Conservation (phyloP, 2,329 filamentous ascomycete genomes). For the Ceratocystis alfenasii region DNA sequence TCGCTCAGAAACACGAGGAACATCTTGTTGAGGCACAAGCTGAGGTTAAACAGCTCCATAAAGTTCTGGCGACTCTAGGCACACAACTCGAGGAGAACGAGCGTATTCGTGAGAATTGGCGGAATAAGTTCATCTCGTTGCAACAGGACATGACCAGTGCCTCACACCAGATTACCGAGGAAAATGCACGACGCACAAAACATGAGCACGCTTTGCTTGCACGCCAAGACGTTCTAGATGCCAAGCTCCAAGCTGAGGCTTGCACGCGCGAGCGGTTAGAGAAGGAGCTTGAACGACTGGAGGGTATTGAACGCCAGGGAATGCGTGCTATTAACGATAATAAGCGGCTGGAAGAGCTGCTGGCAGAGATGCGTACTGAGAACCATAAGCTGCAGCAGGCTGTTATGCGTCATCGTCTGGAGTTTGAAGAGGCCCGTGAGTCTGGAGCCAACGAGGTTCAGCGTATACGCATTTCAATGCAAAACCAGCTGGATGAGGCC, state of each 20-base stretch:
- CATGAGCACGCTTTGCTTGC: slow-evolving; percentile 69
- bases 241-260: slow-evolving; percentile 61
- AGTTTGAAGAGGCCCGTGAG: slow-evolving; percentile 74
- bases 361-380: slow-evolving; percentile 50
- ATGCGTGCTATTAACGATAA: slow-evolving; percentile 52
- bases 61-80: slow-evolving; percentile 59
- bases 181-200: slow-evolving; percentile 67
- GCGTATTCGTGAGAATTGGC: slow-evolving; percentile 70
- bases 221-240: slow-evolving; percentile 67
- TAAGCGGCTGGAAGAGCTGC: slow-evolving; percentile 45
- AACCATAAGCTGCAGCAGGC: slow-evolving; percentile 61
- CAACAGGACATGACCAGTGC: slow-evolving; percentile 78
- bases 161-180: slow-evolving; percentile 66
- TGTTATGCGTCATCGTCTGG: slow-evolving; percentile 59
- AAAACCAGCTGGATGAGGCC: slow-evolving; percentile 69
- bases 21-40: slow-evolving; percentile 39
- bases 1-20: slow-evolving; percentile 35
- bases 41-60: slow-evolving; percentile 62
- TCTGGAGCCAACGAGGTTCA: slow-evolving; percentile 68
- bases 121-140: slow-evolving; percentile 68
- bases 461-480: slow-evolving; percentile 64
- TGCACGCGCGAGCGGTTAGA: slow-evolving; percentile 57
- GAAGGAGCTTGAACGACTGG: slow-evolving; percentile 53
- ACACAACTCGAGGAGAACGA: slow-evolving; percentile 77
- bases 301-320: slow-evolving; percentile 51